Evolutionary conservation across 2,329 filamentous ascomycete genomes (phyloP), one percentile per base, ranked within the genome.

Genomic region (Septoria petroselini): DNA sequence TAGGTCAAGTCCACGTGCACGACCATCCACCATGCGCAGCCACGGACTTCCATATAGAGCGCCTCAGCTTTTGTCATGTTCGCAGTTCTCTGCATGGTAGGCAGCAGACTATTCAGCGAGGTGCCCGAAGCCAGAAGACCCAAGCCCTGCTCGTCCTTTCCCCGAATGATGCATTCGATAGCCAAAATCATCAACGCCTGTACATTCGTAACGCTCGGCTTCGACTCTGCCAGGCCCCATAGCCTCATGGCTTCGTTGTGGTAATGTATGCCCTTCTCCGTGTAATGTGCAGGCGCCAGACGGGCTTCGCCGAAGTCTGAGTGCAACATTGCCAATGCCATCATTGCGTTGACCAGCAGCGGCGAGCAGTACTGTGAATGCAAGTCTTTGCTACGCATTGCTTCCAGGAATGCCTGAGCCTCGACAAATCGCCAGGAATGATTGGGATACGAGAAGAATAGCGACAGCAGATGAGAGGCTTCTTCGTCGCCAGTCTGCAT

Each of bases 1-100:
- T 31, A 48, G 3, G 46, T 48, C 46, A 48, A 27, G 6, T 35
- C 46, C 7, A 48, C 23, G 15, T 48, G 46, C 17, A 41, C 46
- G 6, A 38, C 34, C 30, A 42, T 41, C 46, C 46, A 48, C 46
- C 46, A 48, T 17, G 30, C 31, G 17, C 46, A 48, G 3, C 14
- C 31, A 41, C 46, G 46, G 7, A 37, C 31, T 4, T 18, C 9
- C 27, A 9, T 18, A 15, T 41, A 42, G 19, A 41, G 38, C 11
- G n/a, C 11, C 11, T 34, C 38, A 4, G 34, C 29, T 19, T 27
- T 41, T 8, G 19, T 25, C 19, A 48, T 18, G 8, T 9, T n/a
- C n/a, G n/a, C 3, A 14, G 18, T 34, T 8, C 8, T 14, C 4
- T n/a, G 18, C 9, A 38, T 30, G 5, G 41, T 8, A 19, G 27